phyloP scores from a whole-genome alignment of 257 asterid species.

The Datura wrightii region DNA sequence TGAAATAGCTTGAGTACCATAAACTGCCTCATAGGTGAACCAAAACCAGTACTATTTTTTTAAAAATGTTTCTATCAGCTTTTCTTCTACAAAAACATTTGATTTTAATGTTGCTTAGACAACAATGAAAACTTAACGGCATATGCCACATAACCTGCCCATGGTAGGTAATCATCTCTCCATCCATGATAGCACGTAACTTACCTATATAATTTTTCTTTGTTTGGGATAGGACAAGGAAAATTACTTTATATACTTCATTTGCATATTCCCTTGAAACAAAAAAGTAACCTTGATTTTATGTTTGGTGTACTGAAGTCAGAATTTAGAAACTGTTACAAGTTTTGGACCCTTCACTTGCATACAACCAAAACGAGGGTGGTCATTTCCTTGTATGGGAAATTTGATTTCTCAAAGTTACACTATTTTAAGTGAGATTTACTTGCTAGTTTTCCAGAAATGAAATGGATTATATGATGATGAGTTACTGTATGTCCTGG shows the following conservation, averaged over 20 bases:
- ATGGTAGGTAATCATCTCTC: background rate
- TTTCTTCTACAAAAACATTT: background rate
- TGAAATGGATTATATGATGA: background rate
- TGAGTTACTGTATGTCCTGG: background rate
- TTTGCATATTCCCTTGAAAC: constrained; percentile 3
- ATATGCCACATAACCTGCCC: background rate
- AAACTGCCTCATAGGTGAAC: background rate
- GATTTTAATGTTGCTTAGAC: background rate
- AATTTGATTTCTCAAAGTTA: constrained; percentile 2
- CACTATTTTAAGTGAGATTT: background rate
- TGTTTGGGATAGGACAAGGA: background rate
- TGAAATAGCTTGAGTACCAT: constrained; percentile 2
- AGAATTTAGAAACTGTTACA: background rate
- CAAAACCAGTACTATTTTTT: background rate
- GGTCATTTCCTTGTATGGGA: background rate
- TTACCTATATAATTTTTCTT: background rate
- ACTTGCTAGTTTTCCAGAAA: background rate
- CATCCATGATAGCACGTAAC: background rate
- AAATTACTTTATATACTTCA: background rate
- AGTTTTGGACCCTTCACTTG: background rate
- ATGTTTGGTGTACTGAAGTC: background rate
- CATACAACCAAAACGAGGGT: background rate
- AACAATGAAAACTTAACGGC: background rate
- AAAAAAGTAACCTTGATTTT: background rate
- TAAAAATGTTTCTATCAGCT: background rate